Evolutionary conservation across 2,329 filamentous ascomycete genomes (phyloP), one percentile per base, ranked within the genome.

Genomic region (Cytospora schulzeri): DNA sequence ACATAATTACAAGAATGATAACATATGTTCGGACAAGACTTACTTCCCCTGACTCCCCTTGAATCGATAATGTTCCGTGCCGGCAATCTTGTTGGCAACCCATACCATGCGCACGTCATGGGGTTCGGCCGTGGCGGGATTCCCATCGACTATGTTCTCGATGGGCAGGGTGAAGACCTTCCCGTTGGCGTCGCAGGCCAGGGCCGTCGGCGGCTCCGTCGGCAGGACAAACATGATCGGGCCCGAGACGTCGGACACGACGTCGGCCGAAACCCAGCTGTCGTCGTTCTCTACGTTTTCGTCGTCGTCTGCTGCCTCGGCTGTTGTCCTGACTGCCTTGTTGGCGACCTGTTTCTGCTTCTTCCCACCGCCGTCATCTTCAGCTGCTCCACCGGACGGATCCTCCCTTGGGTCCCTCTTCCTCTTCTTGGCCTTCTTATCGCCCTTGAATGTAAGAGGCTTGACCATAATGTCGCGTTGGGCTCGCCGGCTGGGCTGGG

Each of bases 91-190:
- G 70, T 91, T 96, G 66, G 91, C 92, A 69, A 98, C 87, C 91
- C 94, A 99, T 19, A 99, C 95, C 79, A 97, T 93, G 66, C 94
- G 84, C 66, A 98, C 93, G 75, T 98, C 93, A 76, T 97, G 93
- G 57, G 95, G 95, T 78, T 99, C 95, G 11, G 94, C 92, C 6
- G 88, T 97, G n/a, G 83, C 76, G 3, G 91, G 85, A 73, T 96
- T 90, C 29, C 83, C 88, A 64, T 97, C 93, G 66, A 97, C 85
- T 41, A 97, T 89, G 74, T 98, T 97, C 80, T 96, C 92, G 57
- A 99, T 80, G 17, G 83, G 80, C 70, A 91, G 88, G 6, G 91
- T 84, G 76, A 96, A 99, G 19, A 98, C 90, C 73, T 91, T 91
- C 65, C 95, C 95, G 67, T 87, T 89, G 51, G 91, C 87, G 74